These are phyloP conservation scores for Lumnitzera racemosa DNA, from an alignment of 345 rosid genomes.

Conservation along the genomic window DNA sequence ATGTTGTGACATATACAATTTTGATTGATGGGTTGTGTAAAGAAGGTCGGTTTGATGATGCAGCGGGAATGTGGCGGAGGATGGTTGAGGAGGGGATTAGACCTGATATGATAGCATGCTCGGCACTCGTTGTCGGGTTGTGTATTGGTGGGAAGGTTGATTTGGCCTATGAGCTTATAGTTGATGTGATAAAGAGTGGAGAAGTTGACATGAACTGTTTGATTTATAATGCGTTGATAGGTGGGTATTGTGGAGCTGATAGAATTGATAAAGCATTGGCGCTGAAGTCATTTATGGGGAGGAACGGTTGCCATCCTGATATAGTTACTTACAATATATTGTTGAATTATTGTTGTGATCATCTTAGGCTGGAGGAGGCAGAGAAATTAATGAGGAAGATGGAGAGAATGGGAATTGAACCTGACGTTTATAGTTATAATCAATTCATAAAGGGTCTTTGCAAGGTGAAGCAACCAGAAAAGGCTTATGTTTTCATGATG, in stretches of 20 bases:
- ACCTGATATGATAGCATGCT: slow-evolving; percentile 61
- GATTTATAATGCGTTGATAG: slow-evolving; percentile 68
- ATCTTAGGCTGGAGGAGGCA: slow-evolving; percentile 54
- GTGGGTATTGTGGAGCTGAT: slow-evolving; percentile 70
- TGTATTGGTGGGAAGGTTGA: slow-evolving; percentile 72
- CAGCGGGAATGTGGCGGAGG: slow-evolving; percentile 50
- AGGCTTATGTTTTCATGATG: slow-evolving; percentile 50
- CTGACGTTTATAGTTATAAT: slow-evolving; percentile 77
- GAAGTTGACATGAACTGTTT: slow-evolving; percentile 45
- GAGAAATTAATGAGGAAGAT: slow-evolving; percentile 52
- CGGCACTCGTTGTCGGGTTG: slow-evolving; percentile 57
- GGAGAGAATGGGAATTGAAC: slow-evolving; percentile 67
- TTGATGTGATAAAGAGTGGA: slow-evolving; percentile 54
- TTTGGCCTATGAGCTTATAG: slow-evolving; percentile 74
- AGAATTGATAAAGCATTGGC: slow-evolving; percentile 74
- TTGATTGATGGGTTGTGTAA: slow-evolving; percentile 63
- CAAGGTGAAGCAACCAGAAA: slow-evolving; percentile 41
- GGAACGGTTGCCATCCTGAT: slow-evolving; percentile 63
- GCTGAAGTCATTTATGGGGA: slow-evolving; percentile 62
- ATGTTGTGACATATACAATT: slow-evolving; percentile 80
- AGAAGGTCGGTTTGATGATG: slow-evolving; percentile 41
- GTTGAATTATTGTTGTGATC: slow-evolving; percentile 64
- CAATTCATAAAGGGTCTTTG: slow-evolving; percentile 75
- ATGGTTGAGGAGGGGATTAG: slow-evolving; percentile 53
- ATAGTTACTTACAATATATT: slow-evolving; percentile 71